Evolutionary conservation across 75 land plant genomes (phyloP).

Genomic region (Pinus albicaulis): DNA sequence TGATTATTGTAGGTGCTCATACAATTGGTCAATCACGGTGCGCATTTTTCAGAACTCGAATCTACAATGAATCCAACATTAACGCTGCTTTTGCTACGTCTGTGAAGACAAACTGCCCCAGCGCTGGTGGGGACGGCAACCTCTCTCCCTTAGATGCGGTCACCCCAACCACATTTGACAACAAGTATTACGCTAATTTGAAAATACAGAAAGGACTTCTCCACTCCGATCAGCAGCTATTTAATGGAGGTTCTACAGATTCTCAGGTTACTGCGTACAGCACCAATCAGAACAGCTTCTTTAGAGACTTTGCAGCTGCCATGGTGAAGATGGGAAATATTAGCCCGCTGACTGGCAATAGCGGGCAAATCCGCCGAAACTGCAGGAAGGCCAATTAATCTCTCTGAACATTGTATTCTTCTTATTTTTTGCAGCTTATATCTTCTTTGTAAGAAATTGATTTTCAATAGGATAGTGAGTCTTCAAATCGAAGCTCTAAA

Average conservation of each 20-base stretch:
- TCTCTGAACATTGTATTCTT: too few relatives aligned
- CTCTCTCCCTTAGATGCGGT: neutral
- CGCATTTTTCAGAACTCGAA: constrained; percentile 4
- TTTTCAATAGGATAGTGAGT: too few relatives aligned
- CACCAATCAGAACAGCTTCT: neutral
- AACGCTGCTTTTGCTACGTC: neutral
- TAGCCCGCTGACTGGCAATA: neutral
- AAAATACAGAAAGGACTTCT: constrained; percentile 1
- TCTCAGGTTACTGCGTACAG: neutral
- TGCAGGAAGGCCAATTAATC: constrained; percentile 7
- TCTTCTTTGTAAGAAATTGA: too few relatives aligned
- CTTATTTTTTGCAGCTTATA: too few relatives aligned
- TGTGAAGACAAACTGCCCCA: constrained; percentile 14
- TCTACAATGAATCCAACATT: constrained; percentile 27
- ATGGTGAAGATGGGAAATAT: constrained; percentile 18
- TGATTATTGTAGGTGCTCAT: constrained; percentile 18
- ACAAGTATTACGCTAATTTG: constrained; percentile 6
- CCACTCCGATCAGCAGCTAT: constrained; percentile 8
- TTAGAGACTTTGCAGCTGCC: constrained; percentile 3
- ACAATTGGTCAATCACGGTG: constrained; percentile 33
- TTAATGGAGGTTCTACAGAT: neutral
- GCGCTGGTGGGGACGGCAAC: constrained; percentile 6
- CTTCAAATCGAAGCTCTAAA: too few relatives aligned
- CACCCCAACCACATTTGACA: constrained; percentile 11
- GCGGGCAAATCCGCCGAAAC: constrained; percentile 23